Percentiles rank a stretch among this genome's conserved stretches.
phyloP scores from a whole-genome alignment of 192 early-diverging fungal species.

The Jimgerdemannia flammicorona region DNA sequence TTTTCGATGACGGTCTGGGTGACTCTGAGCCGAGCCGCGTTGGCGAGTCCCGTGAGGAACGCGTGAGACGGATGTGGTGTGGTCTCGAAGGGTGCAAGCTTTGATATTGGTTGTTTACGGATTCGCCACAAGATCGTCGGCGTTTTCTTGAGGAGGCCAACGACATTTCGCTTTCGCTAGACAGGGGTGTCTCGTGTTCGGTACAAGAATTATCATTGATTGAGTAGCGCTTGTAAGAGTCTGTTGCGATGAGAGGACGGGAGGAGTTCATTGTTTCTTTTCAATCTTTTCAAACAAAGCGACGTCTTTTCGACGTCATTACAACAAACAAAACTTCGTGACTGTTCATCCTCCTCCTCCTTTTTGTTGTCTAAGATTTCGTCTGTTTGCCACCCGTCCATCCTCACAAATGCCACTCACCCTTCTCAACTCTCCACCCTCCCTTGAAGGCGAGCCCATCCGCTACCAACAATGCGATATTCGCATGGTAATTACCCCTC shows the following conservation, averaged over 20 bases:
- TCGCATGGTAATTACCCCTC: background rate
- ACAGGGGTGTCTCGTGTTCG: background rate
- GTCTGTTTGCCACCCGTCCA: background rate
- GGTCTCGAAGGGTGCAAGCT: too few relatives aligned
- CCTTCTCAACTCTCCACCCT: background rate
- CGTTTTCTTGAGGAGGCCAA: background rate
- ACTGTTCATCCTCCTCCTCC: background rate
- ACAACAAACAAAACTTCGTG: background rate
- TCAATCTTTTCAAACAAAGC: too few relatives aligned
- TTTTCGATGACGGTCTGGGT: constrained; percentile 1
- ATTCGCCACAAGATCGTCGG: too few relatives aligned
- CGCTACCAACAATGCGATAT: background rate
- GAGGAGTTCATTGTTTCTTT: background rate
- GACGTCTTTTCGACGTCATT: background rate
- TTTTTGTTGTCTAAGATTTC: background rate
- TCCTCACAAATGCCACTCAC: background rate
- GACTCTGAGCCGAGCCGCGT: too few relatives aligned
- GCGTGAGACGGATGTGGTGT: background rate
- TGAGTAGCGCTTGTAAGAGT: background rate
- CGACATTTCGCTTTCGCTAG: background rate
- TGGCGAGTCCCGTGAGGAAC: too few relatives aligned
- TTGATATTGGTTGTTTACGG: too few relatives aligned
- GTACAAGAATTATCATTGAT: background rate
- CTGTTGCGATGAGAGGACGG: background rate
- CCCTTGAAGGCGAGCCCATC: background rate